Evolutionary conservation across 345 rosid species (phyloP).

Genomic region (Gossypium turneri): DNA sequence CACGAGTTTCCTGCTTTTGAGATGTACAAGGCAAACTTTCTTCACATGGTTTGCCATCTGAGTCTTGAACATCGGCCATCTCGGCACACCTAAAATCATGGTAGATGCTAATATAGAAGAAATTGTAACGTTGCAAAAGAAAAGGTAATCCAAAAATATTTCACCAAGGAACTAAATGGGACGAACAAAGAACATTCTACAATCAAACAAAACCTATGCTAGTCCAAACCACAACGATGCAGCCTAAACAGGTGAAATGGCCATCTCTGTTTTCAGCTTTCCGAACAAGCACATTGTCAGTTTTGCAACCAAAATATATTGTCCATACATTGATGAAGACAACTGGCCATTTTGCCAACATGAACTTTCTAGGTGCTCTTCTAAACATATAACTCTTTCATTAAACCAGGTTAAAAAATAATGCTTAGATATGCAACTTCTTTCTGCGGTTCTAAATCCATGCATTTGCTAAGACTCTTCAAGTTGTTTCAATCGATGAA

Average conservation of each 20-base stretch:
- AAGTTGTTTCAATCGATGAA: background rate
- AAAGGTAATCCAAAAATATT: background rate
- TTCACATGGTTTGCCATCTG: slow-evolving; percentile 23
- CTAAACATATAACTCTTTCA: background rate
- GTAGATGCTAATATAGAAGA: slow-evolving; percentile 5
- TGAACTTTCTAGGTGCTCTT: background rate
- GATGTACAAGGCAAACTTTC: slow-evolving; percentile 16
- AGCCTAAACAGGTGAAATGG: background rate
- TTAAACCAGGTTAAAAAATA: background rate
- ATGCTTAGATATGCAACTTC: background rate
- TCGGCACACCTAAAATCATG: slow-evolving; percentile 13
- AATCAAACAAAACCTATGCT: background rate
- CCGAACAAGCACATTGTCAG: background rate
- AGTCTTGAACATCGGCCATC: slow-evolving; percentile 36
- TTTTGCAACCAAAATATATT: background rate
- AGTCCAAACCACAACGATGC: slow-evolving; percentile 2
- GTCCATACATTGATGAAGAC: background rate
- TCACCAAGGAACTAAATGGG: background rate
- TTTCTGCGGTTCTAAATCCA: background rate
- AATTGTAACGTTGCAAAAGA: background rate
- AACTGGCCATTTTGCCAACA: background rate
- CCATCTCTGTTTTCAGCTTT: background rate
- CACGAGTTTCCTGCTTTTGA: slow-evolving; percentile 39
- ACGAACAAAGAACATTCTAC: background rate
- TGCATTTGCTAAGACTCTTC: background rate